Base-by-base conservation (phyloP, 768 basidiomycete genomes). In the Leccinum ochraceum region DNA sequence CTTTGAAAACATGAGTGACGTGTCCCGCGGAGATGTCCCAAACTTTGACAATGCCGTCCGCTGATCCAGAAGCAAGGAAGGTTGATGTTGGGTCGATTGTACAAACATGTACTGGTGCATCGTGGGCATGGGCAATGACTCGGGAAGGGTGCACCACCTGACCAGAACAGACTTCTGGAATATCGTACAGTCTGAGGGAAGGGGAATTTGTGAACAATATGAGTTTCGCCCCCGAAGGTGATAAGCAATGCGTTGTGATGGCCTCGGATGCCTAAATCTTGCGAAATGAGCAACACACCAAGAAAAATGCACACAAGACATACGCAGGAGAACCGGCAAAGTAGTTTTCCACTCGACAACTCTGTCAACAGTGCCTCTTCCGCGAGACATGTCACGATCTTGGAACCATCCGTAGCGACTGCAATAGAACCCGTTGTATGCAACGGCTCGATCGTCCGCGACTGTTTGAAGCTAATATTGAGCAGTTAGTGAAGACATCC, bases 11-110 rank as follows among this genome's bases (percentile, higher is more conserved):
- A 73, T 99, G 97, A 0, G 97, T 99, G 34, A 92, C 85, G 71
- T 88, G 95, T 36, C 94, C 95, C 26, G 87, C 87, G 4, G 81
- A 75, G 51, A 95, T 86, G 72, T 97, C 89, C 95, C 95, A 98
- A 10, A 99, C 93, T 78, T 98, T 98, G 50, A 98, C 97, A 34
- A 92, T 83, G 24, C 97, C 96, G 65, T 99, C 97, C 7, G 96
- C 94, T 11, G 96, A 91, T 1, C 97, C 97, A 17, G 95, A 96
- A 7, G 97, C 97, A 64, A 98, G 83, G 65, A 96, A 90, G 2
- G 90, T 88, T 2, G 92, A 94, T 9, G 91, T 91, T 17, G 89
- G 92, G 77, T 93, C 95, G 14, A 85, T 75, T 63, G 82, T 85
- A 69, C 92, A 92, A 57, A 95, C 89, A 69, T 98, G 94, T 51